These are phyloP conservation scores for Crithidia acanthocephali DNA, from an alignment of 208 protist genomes.

Conservation along the genomic window DNA sequence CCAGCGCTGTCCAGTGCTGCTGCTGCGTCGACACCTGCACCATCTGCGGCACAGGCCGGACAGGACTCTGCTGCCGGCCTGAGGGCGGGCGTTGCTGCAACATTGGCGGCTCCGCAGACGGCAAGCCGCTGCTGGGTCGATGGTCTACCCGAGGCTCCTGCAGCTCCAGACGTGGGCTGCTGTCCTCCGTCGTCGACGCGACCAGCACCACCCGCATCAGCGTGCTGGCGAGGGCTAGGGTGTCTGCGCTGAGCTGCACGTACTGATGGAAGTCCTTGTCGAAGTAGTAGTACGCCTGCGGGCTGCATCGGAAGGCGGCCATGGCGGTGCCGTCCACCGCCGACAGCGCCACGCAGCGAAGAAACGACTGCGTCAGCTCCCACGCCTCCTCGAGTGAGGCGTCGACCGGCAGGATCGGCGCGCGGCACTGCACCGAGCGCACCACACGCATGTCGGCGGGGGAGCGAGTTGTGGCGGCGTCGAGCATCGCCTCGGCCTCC, in stretches of 20 bases:
- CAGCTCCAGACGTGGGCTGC: too few relatives aligned
- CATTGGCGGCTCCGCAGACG: too few relatives aligned
- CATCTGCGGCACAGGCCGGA: background rate
- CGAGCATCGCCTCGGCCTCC: conserved; percentile 23
- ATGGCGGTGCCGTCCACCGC: conserved; percentile 17
- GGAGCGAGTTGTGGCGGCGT: conserved; percentile 10
- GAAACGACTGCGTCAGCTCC: conserved; percentile 31
- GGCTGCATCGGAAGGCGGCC: conserved; percentile 12
- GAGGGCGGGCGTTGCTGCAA: background rate
- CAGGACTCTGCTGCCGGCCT: background rate
- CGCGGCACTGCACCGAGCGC: conserved; percentile 30
- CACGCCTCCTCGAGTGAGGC: conserved; percentile 21
- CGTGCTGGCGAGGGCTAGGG: conserved; percentile 31
- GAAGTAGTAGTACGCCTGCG: conserved; percentile 54
- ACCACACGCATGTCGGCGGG: conserved; percentile 24
- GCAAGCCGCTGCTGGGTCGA: background rate
- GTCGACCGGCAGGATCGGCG: conserved; percentile 31
- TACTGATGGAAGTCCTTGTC: conserved; percentile 52
- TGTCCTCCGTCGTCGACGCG: background rate
- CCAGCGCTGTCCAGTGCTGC: conserved; percentile 1
- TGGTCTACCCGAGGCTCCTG: background rate
- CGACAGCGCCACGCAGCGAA: conserved; percentile 30
- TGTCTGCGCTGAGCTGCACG: conserved; percentile 44
- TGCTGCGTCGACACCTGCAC: background rate
- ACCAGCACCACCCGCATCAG: conserved; percentile 42